Evolutionary conservation across 2,329 filamentous ascomycete genomes (phyloP).

Genomic region (Ceratocystis harringtonii): DNA sequence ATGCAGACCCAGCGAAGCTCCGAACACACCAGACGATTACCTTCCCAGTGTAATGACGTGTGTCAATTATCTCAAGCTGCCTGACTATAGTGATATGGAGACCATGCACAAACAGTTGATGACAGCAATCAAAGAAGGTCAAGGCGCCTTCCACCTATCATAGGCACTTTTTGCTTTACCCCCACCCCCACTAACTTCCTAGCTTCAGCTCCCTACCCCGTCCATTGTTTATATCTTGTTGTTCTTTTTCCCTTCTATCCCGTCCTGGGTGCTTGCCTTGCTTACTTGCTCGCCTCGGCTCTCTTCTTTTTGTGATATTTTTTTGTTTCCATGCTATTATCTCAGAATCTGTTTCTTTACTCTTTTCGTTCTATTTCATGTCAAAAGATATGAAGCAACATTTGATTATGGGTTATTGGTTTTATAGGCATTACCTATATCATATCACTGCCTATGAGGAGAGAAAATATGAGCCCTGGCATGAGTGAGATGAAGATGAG

Average conservation of each 20-base stretch:
- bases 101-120: conserved; percentile 64
- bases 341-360: neutral
- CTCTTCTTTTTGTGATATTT: neutral
- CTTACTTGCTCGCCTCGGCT: neutral
- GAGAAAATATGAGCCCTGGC: too few relatives aligned
- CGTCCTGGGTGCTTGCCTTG: neutral
- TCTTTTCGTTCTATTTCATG: neutral
- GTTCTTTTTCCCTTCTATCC: neutral
- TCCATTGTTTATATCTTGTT: neutral
- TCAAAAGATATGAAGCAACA: neutral
- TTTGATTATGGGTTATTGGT: neutral
- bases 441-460: neutral
- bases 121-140: conserved; percentile 83
- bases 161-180: conserved; percentile 27
- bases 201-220: neutral
- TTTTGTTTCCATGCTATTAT: neutral
- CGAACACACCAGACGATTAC: conserved; percentile 89
- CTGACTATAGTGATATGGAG: conserved; percentile 73
- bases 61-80: conserved; percentile 96
- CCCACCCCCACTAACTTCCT: neutral
- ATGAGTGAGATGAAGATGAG: too few relatives aligned
- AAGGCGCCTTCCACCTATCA: conserved; percentile 93
- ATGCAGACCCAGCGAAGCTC: conserved; percentile 93
- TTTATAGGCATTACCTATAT: neutral
- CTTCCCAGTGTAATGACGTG: conserved; percentile 99